Conservation (phyloP, 768 basidiomycete genomes). For the Mycena latifolia region DNA sequence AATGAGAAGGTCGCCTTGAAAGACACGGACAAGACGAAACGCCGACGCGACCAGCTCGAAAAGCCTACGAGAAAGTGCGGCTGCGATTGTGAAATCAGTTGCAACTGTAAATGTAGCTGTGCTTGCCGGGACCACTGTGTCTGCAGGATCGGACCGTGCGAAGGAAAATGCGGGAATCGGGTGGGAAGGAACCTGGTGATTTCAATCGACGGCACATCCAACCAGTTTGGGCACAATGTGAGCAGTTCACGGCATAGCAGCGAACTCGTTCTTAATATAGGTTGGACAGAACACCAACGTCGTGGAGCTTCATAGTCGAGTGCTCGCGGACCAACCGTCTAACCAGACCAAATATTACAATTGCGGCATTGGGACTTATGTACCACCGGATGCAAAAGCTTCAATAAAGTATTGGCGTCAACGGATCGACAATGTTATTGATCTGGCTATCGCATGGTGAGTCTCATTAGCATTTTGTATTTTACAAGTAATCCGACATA, state of each 20-base stretch:
- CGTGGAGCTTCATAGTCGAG: too few species aligned
- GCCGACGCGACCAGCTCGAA: not conserved
- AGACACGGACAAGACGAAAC: not conserved
- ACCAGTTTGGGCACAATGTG: too few species aligned
- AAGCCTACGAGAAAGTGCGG: not conserved
- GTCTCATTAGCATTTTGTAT: conserved; percentile 42
- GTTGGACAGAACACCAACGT: conserved; percentile 52
- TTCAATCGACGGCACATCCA: conserved; percentile 3
- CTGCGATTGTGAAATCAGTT: not conserved
- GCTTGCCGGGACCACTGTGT: conserved; percentile 1
- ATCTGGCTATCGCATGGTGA: conserved; percentile 54
- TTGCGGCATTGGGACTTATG: too few species aligned
- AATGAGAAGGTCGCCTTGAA: not conserved
- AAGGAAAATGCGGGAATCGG: not conserved
- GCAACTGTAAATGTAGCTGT: too few species aligned
- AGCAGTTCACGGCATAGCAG: not conserved
- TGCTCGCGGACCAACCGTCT: too few species aligned
- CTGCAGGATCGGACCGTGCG: not conserved
- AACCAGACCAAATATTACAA: too few species aligned
- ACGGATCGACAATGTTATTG: conserved; percentile 42
- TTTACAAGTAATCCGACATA: conserved; percentile 15
- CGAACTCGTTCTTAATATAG: not conserved
- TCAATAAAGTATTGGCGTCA: conserved; percentile 36
- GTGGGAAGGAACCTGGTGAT: not conserved
- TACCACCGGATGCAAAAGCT: conserved; percentile 34